Evolutionary conservation across 2,329 filamentous ascomycete genomes (phyloP), one percentile per base, ranked within the genome.

Genomic region (Diplodia mutila): DNA sequence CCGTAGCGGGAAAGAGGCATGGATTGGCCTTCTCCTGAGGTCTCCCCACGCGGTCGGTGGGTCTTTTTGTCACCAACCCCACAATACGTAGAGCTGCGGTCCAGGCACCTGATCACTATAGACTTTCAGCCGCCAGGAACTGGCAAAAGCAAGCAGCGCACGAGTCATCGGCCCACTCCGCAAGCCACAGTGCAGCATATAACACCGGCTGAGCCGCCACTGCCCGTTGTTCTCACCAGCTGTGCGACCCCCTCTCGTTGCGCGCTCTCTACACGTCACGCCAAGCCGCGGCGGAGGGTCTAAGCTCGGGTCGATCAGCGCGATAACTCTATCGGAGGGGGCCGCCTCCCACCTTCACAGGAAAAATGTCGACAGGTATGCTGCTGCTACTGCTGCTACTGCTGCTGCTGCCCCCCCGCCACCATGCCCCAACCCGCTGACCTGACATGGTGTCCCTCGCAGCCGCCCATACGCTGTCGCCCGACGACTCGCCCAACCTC

Each of bases 401-500:
- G n/a, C n/a, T n/a, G n/a, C n/a, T n/a, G n/a, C n/a, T n/a, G n/a
- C n/a, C n/a, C n/a, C n/a, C n/a, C 55, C 46, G 23, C 54, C 21
- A 46, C 39, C 23, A 48, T 48, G 59, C 14, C 59, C 46, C 59
- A 51, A 51, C 21, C 59, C 46, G 29, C 46, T 65, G 18, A 65
- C n/a, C 21, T 29, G 49, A 27, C 29, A 46, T 67, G 55, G 32
- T 51, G 39, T 16, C 59, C 12, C 49, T 29, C 37, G 34, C 51
- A 67, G 57, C 51, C 25, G 49, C 46, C 27, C 57, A 54, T 64
- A 73, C 75, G 57, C 75, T 70, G 29, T 75, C 77, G 61, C 76
- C 74, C 27, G 77, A 79, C 69, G 77, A 72, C 59, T 79, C 77
- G 46, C 77, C 77, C 55, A 72, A 78, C 57, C 70, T 78, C 66